Conservation (phyloP, 1,139 yeast genomes). For the Suhomyces guaymorum region DNA sequence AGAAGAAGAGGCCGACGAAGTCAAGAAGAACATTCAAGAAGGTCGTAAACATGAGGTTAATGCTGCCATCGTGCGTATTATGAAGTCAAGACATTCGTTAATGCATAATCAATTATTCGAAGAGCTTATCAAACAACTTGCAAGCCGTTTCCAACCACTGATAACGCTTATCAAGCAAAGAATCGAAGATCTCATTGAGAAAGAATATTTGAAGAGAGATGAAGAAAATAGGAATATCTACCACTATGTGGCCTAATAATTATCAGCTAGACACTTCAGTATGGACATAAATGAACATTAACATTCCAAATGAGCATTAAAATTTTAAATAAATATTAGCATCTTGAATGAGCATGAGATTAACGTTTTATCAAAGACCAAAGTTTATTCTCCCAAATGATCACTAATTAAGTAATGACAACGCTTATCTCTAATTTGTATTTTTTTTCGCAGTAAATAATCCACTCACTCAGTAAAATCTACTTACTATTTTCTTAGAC, state of each 20-base stretch:
- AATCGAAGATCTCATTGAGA: conserved; percentile 77
- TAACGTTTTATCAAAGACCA: too few species aligned
- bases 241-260: conserved; percentile 76
- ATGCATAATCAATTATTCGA: conserved; percentile 66
- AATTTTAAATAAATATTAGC: too few species aligned
- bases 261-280: too few species aligned
- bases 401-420: too few species aligned
- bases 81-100: conserved; percentile 72
- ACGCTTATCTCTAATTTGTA: too few species aligned
- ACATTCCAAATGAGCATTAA: too few species aligned
- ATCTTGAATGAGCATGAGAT: too few species aligned
- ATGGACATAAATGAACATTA: too few species aligned
- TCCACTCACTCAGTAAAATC: too few species aligned
- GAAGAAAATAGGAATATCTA: conserved; percentile 60
- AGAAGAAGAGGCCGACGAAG: conserved; percentile 41
- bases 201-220: conserved; percentile 80
- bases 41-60: conserved; percentile 66
- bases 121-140: conserved; percentile 64
- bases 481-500: too few species aligned
- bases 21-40: conserved; percentile 34
- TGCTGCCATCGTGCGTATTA: conserved; percentile 85
- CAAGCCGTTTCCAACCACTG: conserved; percentile 67
- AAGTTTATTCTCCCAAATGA: too few species aligned
- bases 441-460: too few species aligned
- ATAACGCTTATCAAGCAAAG: conserved; percentile 70